Evolutionary conservation across 768 basidiomycete genomes (phyloP).

Genomic region (Leccinum longicurvipes): DNA sequence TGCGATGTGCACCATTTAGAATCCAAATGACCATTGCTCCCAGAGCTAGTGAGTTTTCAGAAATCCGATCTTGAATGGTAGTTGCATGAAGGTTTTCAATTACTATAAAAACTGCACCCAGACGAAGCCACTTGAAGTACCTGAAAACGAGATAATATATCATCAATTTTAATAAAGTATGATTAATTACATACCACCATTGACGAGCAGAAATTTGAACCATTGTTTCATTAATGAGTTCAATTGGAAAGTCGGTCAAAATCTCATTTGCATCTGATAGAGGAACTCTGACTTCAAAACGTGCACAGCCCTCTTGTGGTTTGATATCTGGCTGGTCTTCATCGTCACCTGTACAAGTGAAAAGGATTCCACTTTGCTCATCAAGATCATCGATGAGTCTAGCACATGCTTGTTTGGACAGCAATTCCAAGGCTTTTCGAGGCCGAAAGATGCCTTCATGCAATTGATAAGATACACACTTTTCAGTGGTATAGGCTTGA

Average conservation of each 20-base stretch:
- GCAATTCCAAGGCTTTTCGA: too few relatives aligned
- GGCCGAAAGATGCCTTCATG: too few relatives aligned
- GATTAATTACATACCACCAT: slow-evolving; percentile 4
- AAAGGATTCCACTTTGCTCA: neutral
- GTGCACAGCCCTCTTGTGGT: slow-evolving; percentile 2
- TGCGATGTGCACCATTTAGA: neutral
- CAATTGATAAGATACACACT: too few relatives aligned
- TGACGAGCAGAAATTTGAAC: neutral
- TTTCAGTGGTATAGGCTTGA: too few relatives aligned
- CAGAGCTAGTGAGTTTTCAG: neutral
- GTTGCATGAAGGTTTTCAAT: neutral
- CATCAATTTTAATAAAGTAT: too few relatives aligned
- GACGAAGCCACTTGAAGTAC: slow-evolving; percentile 9
- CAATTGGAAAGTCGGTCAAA: neutral
- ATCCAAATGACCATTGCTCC: slow-evolving; percentile 6
- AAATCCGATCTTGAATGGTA: neutral
- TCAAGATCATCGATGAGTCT: too few relatives aligned
- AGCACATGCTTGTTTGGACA: too few relatives aligned
- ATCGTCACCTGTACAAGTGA: neutral
- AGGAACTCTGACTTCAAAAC: neutral
- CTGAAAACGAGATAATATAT: neutral
- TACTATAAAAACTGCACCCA: neutral
- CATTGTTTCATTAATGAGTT: neutral
- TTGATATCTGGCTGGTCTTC: neutral
- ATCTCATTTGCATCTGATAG: neutral